Percentiles rank a stretch among this genome's conserved stretches.
phyloP scores from a whole-genome alignment of 306 rosid species.

The Dryas alaskensis region DNA sequence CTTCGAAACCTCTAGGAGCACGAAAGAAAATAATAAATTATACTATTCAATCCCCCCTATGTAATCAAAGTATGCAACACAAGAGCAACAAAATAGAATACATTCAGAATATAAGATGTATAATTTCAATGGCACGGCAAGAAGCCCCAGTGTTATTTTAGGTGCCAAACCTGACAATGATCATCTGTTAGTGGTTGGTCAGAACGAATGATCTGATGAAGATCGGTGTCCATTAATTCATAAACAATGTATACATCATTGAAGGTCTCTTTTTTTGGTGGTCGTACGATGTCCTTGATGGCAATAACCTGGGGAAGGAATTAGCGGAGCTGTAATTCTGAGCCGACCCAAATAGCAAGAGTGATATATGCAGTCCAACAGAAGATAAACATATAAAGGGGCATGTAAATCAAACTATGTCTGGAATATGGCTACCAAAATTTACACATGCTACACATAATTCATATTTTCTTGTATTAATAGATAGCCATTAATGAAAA shows the following conservation, averaged over 20 bases:
- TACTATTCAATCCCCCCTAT: not conserved
- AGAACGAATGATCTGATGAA: conserved; percentile 81
- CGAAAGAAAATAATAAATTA: not conserved
- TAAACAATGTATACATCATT: conserved; percentile 93
- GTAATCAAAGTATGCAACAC: not conserved
- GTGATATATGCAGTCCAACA: conserved; percentile 1
- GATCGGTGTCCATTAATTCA: conserved; percentile 98
- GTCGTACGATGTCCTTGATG: conserved; percentile 73
- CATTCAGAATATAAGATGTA: not conserved
- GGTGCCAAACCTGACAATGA: conserved; percentile 74
- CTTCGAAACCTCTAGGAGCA: not conserved
- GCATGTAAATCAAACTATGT: not conserved
- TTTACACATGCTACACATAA: not conserved
- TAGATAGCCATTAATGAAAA: not conserved
- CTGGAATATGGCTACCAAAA: conserved; percentile 3
- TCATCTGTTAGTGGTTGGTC: conserved; percentile 68
- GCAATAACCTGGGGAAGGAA: conserved; percentile 53
- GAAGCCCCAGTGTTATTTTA: conserved; percentile 4
- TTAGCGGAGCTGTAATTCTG: conserved; percentile 16
- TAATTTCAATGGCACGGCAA: conserved; percentile 6
- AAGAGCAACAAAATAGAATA: not conserved
- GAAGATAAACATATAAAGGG: conserved; percentile 2
- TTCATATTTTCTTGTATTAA: not conserved
- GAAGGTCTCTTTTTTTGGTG: conserved; percentile 70
- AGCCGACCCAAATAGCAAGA: conserved; percentile 16